Evolutionary conservation across 441 rosid genomes (phyloP).

Genomic region (Lepidium campestre): DNA sequence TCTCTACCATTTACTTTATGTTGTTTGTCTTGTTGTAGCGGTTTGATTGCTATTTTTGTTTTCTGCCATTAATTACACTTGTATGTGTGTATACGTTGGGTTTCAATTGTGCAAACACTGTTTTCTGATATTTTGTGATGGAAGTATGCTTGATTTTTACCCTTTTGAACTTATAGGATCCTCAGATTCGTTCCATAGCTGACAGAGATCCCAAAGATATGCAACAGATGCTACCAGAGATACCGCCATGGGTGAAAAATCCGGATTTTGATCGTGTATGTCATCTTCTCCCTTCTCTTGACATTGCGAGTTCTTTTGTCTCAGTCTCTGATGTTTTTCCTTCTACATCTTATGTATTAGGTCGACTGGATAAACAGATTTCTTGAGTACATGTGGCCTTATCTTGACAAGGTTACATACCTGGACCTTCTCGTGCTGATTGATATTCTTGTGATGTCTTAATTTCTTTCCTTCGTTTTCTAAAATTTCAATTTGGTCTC

Average conservation of each 20-base stretch:
- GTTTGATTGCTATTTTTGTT: background rate
- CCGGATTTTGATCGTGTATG: constrained; percentile 92
- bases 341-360: constrained; percentile 35
- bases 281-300: constrained; percentile 1
- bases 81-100: background rate
- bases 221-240: constrained; percentile 87
- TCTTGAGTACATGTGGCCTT: constrained; percentile 85
- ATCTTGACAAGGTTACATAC: constrained; percentile 79
- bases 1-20: background rate
- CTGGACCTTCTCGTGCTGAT: background rate
- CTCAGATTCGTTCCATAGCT: constrained; percentile 53
- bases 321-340: constrained; percentile 1
- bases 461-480: constrained; percentile 11
- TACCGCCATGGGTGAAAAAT: constrained; percentile 90
- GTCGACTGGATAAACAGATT: constrained; percentile 91
- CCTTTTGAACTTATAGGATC: constrained; percentile 49
- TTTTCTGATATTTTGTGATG: background rate
- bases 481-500: constrained; percentile 8
- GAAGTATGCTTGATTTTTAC: background rate
- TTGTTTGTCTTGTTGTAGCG: background rate
- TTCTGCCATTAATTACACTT: background rate
- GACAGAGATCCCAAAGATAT: constrained; percentile 71
- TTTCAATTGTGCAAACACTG: background rate
- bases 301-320: constrained; percentile 2
- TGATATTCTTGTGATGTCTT: background rate